These are phyloP conservation scores for Pseudoscleropodium purum DNA, from an alignment of 225 moss, liverwort and hornwort genomes.

Conservation along the genomic window DNA sequence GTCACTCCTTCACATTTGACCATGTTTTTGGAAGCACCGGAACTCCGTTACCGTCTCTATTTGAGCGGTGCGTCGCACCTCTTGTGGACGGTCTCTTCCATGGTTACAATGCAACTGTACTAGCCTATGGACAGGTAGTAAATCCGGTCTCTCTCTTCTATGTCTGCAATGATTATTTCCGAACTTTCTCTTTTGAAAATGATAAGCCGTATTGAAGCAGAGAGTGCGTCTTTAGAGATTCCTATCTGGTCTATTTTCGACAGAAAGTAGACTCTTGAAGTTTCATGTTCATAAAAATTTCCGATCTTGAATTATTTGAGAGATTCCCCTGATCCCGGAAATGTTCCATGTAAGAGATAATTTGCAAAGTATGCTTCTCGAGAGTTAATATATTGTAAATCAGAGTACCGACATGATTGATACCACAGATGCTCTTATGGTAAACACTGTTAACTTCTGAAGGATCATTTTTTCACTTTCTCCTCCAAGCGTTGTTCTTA, in stretches of 20 bases:
- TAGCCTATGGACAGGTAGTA: slow-evolving; percentile 89
- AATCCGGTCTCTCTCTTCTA: not conserved
- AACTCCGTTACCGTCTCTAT: slow-evolving; percentile 49
- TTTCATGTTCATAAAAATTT: not conserved
- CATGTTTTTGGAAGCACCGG: slow-evolving; percentile 85
- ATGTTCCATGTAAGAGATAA: not conserved
- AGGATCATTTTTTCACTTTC: not conserved
- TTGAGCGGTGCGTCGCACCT: slow-evolving; percentile 78
- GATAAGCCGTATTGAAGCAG: not conserved
- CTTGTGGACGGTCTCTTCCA: slow-evolving; percentile 91
- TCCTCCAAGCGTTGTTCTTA: not conserved
- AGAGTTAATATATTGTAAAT: not conserved
- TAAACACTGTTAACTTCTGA: not conserved
- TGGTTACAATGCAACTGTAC: slow-evolving; percentile 94
- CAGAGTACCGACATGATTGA: not conserved
- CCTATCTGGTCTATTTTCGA: not conserved
- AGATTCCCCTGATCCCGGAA: not conserved
- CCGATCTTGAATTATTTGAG: not conserved
- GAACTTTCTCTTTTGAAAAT: not conserved
- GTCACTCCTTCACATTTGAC: slow-evolving; percentile 92
- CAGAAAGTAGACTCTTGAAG: not conserved
- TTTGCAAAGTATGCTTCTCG: not conserved
- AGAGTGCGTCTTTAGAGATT: not conserved
- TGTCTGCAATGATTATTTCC: not conserved
- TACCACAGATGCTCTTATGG: not conserved